Evolutionary conservation across 306 rosid genomes (phyloP).

Genomic region (Prosopis cineraria): DNA sequence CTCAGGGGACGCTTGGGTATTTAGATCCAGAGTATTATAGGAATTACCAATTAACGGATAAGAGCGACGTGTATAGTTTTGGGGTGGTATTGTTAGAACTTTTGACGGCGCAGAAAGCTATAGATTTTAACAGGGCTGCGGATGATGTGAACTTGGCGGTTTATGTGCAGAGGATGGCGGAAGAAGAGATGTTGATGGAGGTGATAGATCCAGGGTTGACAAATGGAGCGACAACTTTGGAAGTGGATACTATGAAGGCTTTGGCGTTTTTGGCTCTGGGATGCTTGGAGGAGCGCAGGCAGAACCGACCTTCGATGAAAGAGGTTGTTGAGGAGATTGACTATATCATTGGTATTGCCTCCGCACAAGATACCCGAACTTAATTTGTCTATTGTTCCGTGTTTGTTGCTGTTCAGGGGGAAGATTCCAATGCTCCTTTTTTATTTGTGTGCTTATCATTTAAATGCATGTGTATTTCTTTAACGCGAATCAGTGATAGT

Average conservation of each 20-base stretch:
- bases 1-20: slow-evolving; percentile 82
- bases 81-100: slow-evolving; percentile 74
- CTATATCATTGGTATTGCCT: slow-evolving; percentile 66
- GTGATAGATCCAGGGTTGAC: slow-evolving; percentile 62
- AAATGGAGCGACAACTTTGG: slow-evolving; percentile 54
- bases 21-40: slow-evolving; percentile 77
- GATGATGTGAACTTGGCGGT: slow-evolving; percentile 88
- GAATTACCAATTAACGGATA: slow-evolving; percentile 69
- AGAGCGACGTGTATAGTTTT: slow-evolving; percentile 77
- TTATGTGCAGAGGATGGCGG: slow-evolving; percentile 60
- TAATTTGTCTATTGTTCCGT: too few relatives aligned
- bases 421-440: too few relatives aligned
- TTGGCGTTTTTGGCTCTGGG: slow-evolving; percentile 71
- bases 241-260: slow-evolving; percentile 77
- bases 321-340: slow-evolving; percentile 74
- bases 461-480: too few relatives aligned
- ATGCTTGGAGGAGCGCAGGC: slow-evolving; percentile 82
- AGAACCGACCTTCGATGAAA: slow-evolving; percentile 86
- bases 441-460: too few relatives aligned
- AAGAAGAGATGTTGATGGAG: slow-evolving; percentile 61
- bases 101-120: slow-evolving; percentile 70
- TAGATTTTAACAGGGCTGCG: slow-evolving; percentile 59
- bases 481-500: too few relatives aligned
- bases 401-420: too few relatives aligned
- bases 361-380: slow-evolving; percentile 38